A percentile compares a stretch with the other conserved stretches of the same genome.
Evolutionary conservation across 1,139 yeast species (phyloP).

Genomic region (Chernovozyma aurita): DNA sequence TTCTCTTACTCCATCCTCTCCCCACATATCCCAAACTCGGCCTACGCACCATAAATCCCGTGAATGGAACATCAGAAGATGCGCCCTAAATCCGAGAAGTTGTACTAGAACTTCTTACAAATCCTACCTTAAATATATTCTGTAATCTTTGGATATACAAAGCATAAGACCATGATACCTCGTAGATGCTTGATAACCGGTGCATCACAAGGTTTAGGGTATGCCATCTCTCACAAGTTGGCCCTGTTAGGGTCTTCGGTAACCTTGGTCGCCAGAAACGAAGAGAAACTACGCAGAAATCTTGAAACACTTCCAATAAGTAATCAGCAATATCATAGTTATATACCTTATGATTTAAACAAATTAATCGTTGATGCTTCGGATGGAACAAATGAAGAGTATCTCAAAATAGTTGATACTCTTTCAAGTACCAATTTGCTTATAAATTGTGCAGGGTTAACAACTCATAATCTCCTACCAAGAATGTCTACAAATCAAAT

Average conservation of each 20-base stretch:
- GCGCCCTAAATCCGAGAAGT: too few species aligned
- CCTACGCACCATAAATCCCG: too few species aligned
- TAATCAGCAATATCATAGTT: slow-evolving; percentile 41
- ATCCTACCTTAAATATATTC: too few species aligned
- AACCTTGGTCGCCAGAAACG: slow-evolving; percentile 57
- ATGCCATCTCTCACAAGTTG: slow-evolving; percentile 54
- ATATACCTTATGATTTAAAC: slow-evolving; percentile 49
- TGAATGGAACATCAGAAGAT: too few species aligned
- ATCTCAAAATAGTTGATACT: slow-evolving; percentile 12
- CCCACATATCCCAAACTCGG: too few species aligned
- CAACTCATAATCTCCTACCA: slow-evolving; percentile 56
- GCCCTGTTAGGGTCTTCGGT: slow-evolving; percentile 61
- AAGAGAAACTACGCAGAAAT: slow-evolving; percentile 29
- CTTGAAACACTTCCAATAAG: slow-evolving; percentile 27
- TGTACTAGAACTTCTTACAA: too few species aligned
- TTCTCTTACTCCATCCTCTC: too few species aligned
- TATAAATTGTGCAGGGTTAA: slow-evolving; percentile 79
- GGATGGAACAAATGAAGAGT: slow-evolving; percentile 2
- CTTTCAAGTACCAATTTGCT: slow-evolving; percentile 39
- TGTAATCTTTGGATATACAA: too few species aligned
- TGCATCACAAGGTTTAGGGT: slow-evolving; percentile 82
- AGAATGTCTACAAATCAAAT: slow-evolving; percentile 43
- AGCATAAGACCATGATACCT: too few species aligned
- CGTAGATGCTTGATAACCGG: slow-evolving; percentile 58
- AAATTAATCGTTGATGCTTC: slow-evolving; percentile 3